Conservation (phyloP, 768 basidiomycete genomes). For the Lactarius tabidus region DNA sequence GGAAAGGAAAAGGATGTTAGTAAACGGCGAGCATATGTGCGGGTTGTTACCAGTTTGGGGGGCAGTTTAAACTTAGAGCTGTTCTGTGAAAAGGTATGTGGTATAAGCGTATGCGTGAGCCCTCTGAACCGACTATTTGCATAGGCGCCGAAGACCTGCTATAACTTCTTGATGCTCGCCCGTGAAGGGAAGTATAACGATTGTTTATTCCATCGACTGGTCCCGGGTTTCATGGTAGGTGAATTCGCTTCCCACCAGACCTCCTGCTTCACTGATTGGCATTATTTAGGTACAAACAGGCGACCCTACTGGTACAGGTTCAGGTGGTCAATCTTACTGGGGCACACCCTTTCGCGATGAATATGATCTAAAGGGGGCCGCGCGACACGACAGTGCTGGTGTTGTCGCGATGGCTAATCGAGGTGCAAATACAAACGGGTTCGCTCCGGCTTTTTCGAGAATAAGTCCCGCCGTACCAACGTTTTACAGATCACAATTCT, state of each 20-base stretch:
- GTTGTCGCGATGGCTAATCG: constrained; percentile 94
- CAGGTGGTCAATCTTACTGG: constrained; percentile 92
- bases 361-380: constrained; percentile 81
- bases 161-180: constrained; percentile 96
- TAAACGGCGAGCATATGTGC: constrained; percentile 89
- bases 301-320: constrained; percentile 93
- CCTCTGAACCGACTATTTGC: constrained; percentile 1
- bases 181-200: constrained; percentile 87
- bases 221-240: constrained; percentile 91
- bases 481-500: constrained; percentile 77
- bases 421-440: constrained; percentile 87
- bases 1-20: constrained; percentile 92
- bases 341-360: constrained; percentile 96
- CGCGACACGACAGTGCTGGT: constrained; percentile 82
- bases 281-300: constrained; percentile 84
- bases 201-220: constrained; percentile 85
- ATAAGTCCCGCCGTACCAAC: constrained; percentile 3
- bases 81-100: constrained; percentile 77
- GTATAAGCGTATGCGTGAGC: constrained; percentile 2
- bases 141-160: constrained; percentile 96
- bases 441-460: constrained; percentile 26
- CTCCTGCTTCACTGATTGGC: constrained; percentile 15
- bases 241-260: constrained; percentile 1
- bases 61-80: constrained; percentile 80
- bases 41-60: constrained; percentile 91